Conservation (phyloP, 805 yeast species). For the Schwanniomyces sp. region DNA sequence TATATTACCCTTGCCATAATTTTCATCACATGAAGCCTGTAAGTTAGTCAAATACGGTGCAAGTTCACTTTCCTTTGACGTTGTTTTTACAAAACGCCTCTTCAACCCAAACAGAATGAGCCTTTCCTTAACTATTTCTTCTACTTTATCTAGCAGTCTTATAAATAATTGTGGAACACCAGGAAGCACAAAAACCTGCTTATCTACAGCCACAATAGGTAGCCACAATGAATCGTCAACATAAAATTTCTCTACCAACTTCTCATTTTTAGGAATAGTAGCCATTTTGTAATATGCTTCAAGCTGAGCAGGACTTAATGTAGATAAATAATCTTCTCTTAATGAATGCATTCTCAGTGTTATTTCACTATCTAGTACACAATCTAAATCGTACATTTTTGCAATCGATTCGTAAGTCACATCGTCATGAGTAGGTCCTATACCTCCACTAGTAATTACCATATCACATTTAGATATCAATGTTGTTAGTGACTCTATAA, state of each 20-base stretch:
- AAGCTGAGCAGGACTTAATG: conserved; percentile 42
- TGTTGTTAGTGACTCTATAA: conserved; percentile 50
- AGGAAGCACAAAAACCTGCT: conserved; percentile 71
- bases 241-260: conserved; percentile 41
- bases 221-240: conserved; percentile 68
- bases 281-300: conserved; percentile 79
- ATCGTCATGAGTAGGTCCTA: conserved; percentile 92
- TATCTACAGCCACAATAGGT: conserved; percentile 70
- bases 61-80: conserved; percentile 59
- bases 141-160: conserved; percentile 47
- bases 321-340: conserved; percentile 35
- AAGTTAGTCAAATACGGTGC: conserved; percentile 61
- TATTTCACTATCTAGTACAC: conserved; percentile 55
- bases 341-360: conserved; percentile 57
- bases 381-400: conserved; percentile 53
- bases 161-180: conserved; percentile 81
- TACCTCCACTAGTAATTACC: conserved; percentile 69
- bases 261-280: conserved; percentile 52
- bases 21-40: conserved; percentile 41
- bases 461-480: conserved; percentile 58
- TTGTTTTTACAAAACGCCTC: conserved; percentile 64
- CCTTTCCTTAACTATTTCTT: conserved; percentile 31
- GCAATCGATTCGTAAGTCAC: conserved; percentile 80
- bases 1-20: conserved; percentile 34
- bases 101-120: conserved; percentile 16